These are phyloP conservation scores for Heliocybe sulcata DNA, from an alignment of 1,284 basidiomycete genomes.

Conservation along the genomic window DNA sequence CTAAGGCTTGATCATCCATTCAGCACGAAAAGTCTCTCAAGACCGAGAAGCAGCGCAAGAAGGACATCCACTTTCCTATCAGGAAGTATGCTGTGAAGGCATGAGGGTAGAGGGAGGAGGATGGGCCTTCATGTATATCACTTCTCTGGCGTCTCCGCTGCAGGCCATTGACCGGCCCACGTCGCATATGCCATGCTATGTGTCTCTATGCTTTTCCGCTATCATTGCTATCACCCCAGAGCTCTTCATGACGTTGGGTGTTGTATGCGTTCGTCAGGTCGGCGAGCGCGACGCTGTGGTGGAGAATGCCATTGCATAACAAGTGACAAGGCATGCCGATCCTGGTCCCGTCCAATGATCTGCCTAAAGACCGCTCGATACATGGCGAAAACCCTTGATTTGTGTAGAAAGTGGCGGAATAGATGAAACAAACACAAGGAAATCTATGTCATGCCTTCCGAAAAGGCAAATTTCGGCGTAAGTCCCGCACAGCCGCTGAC, in stretches of 20 bases:
- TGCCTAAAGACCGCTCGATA: too few species aligned
- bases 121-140: constrained; percentile 19
- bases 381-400: too few species aligned
- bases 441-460: background rate
- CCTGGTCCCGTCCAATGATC: too few species aligned
- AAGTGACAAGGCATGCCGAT: too few species aligned
- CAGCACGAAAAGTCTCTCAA: constrained; percentile 78
- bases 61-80: constrained; percentile 87
- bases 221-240: background rate
- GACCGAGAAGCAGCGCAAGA: constrained; percentile 91
- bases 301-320: too few species aligned
- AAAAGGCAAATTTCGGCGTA: background rate
- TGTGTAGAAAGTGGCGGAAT: background rate
- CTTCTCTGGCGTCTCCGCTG: constrained; percentile 30
- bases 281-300: too few species aligned
- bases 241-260: too few species aligned
- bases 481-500: background rate
- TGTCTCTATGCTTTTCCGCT: background rate
- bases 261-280: too few species aligned
- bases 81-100: constrained; percentile 85
- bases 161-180: constrained; percentile 19
- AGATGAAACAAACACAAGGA: background rate
- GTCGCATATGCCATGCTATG: constrained; percentile 25
- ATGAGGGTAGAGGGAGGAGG: constrained; percentile 31
- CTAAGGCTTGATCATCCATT: constrained; percentile 10